These are phyloP conservation scores for Chrysoporthe cubensis DNA, from an alignment of 2,329 filamentous ascomycete species.

Conservation along the genomic window DNA sequence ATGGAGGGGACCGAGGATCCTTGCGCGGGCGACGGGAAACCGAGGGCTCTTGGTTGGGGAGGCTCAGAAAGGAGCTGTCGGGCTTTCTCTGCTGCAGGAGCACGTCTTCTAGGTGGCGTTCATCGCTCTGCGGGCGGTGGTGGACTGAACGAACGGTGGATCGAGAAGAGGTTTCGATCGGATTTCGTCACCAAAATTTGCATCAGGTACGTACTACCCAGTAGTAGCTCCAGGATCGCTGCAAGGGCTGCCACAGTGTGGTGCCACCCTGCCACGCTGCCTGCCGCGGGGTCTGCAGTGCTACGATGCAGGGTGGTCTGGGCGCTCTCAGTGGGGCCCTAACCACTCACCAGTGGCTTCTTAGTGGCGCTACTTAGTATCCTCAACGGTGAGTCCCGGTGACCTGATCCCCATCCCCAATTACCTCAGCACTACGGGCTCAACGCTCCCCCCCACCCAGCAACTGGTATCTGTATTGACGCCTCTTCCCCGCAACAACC, in stretches of 20 bases:
- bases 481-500: slow-evolving; percentile 6
- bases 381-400: not conserved
- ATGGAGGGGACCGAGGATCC: slow-evolving; percentile 24
- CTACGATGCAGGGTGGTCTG: not conserved
- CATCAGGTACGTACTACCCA: not conserved
- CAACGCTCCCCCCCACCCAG: not conserved
- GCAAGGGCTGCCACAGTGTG: not conserved
- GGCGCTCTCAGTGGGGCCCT: not conserved
- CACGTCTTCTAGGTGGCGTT: slow-evolving; percentile 16
- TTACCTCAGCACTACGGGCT: slow-evolving; percentile 8
- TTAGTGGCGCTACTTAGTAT: not conserved
- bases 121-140: slow-evolving; percentile 5
- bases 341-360: not conserved
- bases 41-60: not conserved
- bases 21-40: slow-evolving; percentile 9
- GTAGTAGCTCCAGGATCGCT: not conserved
- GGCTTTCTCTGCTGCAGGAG: not conserved
- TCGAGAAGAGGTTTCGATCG: not conserved
- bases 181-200: slow-evolving; percentile 18
- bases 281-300: not conserved
- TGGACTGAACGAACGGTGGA: not conserved
- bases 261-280: not conserved
- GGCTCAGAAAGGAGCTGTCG: not conserved
- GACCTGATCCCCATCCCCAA: not conserved
- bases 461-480: not conserved